Evolutionary conservation across 129 eudicot species (phyloP).

Genomic region (Lactuca saligna): DNA sequence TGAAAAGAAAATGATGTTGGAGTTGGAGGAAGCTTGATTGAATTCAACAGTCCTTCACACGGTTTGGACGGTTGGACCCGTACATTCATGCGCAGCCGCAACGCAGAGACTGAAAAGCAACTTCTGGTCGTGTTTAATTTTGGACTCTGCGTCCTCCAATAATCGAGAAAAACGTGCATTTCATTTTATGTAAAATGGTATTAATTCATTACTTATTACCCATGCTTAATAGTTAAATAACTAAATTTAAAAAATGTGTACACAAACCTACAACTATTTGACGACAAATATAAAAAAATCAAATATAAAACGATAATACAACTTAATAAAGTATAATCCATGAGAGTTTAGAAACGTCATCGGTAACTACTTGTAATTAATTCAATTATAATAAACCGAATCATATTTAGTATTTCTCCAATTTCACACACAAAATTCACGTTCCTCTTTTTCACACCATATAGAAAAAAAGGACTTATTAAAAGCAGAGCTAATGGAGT

Average conservation of each 20-base stretch:
- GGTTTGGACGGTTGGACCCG: not conserved
- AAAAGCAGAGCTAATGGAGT: conserved; percentile 12
- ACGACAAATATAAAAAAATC: not conserved
- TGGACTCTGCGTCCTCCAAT: not conserved
- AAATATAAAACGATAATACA: not conserved
- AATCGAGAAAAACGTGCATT: not conserved
- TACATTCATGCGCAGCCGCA: not conserved
- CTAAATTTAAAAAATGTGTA: not conserved
- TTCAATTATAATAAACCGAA: not conserved
- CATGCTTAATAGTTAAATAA: no score
- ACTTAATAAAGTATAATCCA: not conserved
- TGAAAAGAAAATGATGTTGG: no score
- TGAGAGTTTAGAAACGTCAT: not conserved
- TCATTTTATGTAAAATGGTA: not conserved
- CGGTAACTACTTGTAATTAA: not conserved
- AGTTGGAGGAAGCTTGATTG: no score
- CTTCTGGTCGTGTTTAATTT: conserved; percentile 4
- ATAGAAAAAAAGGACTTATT: not conserved
- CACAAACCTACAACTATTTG: not conserved
- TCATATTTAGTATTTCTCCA: conserved; percentile 5
- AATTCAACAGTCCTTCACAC: conserved; percentile 22
- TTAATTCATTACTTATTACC: no score
- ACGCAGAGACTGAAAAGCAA: not conserved
- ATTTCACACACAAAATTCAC: conserved; percentile 30
- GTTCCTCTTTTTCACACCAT: conserved; percentile 26